Evolutionary conservation across 768 basidiomycete genomes (phyloP).

Genomic region (Russula ochroleuca): DNA sequence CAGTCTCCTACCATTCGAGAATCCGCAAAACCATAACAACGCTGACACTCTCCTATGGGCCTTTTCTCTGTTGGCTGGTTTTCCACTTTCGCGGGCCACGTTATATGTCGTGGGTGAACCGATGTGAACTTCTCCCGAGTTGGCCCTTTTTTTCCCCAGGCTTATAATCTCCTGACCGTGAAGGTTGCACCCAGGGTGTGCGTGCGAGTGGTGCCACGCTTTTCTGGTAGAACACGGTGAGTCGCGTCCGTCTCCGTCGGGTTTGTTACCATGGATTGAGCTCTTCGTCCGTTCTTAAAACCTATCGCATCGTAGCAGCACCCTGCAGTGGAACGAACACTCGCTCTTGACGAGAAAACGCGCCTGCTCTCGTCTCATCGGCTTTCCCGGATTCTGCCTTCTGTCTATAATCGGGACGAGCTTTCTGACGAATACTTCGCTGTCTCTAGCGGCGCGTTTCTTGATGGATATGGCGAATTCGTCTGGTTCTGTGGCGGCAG

Average conservation of each 20-base stretch:
- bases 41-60: conserved; percentile 12
- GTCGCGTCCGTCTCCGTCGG: background rate
- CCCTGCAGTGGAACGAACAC: background rate
- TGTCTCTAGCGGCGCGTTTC: background rate
- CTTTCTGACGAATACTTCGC: background rate
- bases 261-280: background rate
- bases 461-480: background rate
- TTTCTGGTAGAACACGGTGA: conserved; percentile 1
- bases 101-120: conserved; percentile 17
- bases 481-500: background rate
- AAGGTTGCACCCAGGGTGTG: background rate
- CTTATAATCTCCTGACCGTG: conserved; percentile 2
- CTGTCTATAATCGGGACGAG: background rate
- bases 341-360: background rate
- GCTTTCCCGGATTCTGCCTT: background rate
- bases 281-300: background rate
- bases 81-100: conserved; percentile 12
- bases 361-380: background rate
- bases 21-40: conserved; percentile 4
- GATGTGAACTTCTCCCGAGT: conserved; percentile 12
- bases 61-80: background rate
- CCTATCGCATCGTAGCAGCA: background rate
- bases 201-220: background rate
- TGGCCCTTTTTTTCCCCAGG: conserved; percentile 11
- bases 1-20: background rate